These are phyloP conservation scores for Cutaneotrichosporon dermatis DNA, from an alignment of 1,284 basidiomycete species.

Conservation along the genomic window DNA sequence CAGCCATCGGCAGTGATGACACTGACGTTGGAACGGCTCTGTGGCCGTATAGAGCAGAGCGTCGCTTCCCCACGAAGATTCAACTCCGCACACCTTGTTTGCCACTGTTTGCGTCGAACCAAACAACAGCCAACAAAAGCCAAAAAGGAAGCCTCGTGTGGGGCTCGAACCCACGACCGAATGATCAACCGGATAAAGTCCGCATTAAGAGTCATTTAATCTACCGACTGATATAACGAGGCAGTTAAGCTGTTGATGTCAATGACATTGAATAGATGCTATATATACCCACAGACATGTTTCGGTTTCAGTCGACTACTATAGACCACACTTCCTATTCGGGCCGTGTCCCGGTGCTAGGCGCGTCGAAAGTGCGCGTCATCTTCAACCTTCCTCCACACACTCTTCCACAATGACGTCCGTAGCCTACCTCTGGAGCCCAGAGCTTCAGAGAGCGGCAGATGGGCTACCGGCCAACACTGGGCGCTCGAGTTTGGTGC, in stretches of 20 bases:
- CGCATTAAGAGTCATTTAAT: conserved; percentile 1
- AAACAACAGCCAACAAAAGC: background rate
- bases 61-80: too few species aligned
- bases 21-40: too few species aligned
- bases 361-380: too few species aligned
- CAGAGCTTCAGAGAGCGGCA: conserved; percentile 28
- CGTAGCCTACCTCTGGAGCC: conserved; percentile 37
- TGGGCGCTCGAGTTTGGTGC: conserved; percentile 73
- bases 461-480: conserved; percentile 70
- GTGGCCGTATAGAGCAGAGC: too few species aligned
- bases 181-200: conserved; percentile 3
- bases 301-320: too few species aligned
- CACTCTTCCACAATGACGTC: background rate
- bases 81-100: too few species aligned
- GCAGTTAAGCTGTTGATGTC: background rate
- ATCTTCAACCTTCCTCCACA: too few species aligned
- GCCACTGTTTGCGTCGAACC: too few species aligned
- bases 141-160: conserved; percentile 8
- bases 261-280: background rate
- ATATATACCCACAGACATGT: background rate
- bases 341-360: too few species aligned
- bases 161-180: conserved; percentile 13
- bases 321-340: too few species aligned
- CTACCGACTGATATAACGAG: conserved; percentile 5
- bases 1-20: too few species aligned